A percentile compares a stretch with the other conserved stretches of the same genome.
These are phyloP conservation scores for Colletotrichum costaricense DNA, from an alignment of 2,329 filamentous ascomycete genomes.

Conservation along the genomic window DNA sequence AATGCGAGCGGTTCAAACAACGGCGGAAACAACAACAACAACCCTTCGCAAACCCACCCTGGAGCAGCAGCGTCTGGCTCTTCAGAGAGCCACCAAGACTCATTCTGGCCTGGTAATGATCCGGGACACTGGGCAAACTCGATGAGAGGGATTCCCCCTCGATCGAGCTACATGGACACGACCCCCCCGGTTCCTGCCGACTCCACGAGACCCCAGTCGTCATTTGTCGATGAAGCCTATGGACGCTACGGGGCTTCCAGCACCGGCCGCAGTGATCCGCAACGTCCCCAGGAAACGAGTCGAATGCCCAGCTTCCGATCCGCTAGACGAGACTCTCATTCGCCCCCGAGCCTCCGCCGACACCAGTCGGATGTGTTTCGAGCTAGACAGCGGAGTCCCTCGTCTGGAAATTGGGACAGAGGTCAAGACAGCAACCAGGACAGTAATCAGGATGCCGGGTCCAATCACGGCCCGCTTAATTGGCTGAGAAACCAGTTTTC, in stretches of 20 bases:
- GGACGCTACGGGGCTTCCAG: constrained; percentile 11
- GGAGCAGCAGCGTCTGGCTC: background rate
- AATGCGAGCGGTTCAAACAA: constrained; percentile 21
- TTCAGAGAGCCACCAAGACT: constrained; percentile 16
- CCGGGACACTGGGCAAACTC: constrained; percentile 23
- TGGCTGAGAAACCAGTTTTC: constrained; percentile 58
- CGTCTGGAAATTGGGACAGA: constrained; percentile 45
- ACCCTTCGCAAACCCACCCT: background rate
- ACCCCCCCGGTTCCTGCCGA: constrained; percentile 17
- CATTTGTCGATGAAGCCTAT: background rate
- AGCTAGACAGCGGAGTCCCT: constrained; percentile 53
- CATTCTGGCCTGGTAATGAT: constrained; percentile 5
- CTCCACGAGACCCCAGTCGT: constrained; percentile 16
- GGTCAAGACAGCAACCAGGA: constrained; percentile 43
- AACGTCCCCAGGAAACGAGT: constrained; percentile 12
- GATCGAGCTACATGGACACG: background rate
- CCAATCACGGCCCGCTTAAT: constrained; percentile 51
- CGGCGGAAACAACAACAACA: background rate
- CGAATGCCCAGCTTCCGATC: constrained; percentile 38
- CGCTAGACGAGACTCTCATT: constrained; percentile 49
- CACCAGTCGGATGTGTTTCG: constrained; percentile 43
- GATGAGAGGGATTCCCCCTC: background rate
- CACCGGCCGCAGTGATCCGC: background rate
- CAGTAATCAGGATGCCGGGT: constrained; percentile 45
- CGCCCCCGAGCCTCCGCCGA: constrained; percentile 48